Evolutionary conservation across 441 rosid species (phyloP).

Genomic region (Populus tomentosa): DNA sequence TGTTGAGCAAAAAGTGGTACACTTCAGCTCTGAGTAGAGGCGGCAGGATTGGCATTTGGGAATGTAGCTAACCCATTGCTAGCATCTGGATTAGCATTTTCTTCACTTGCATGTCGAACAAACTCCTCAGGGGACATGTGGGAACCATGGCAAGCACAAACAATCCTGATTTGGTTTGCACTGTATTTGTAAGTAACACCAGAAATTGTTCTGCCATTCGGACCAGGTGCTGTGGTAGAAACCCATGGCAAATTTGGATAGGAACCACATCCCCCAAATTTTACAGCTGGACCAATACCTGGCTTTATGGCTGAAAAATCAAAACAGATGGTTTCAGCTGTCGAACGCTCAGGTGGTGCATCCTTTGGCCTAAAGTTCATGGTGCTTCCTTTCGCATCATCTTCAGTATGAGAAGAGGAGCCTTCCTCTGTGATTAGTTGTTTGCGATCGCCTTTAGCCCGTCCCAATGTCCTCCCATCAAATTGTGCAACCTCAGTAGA

Average conservation of each 20-base stretch:
- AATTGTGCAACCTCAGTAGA: conserved; percentile 35
- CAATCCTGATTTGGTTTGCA: conserved; percentile 68
- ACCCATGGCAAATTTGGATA: conserved; percentile 95
- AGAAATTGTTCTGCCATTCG: conserved; percentile 78
- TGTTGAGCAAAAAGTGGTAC: not conserved
- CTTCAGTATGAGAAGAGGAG: conserved; percentile 55
- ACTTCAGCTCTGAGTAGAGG: conserved; percentile 81
- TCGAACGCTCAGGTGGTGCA: conserved; percentile 33
- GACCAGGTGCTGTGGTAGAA: conserved; percentile 79
- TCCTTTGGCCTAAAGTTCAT: conserved; percentile 34
- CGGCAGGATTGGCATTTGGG: conserved; percentile 53
- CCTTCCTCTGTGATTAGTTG: conserved; percentile 70
- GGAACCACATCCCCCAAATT: conserved; percentile 88
- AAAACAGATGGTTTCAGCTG: conserved; percentile 34
- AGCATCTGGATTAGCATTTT: conserved; percentile 44
- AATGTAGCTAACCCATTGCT: conserved; percentile 40
- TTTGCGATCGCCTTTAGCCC: conserved; percentile 53
- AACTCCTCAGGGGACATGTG: conserved; percentile 95
- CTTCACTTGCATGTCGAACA: conserved; percentile 78
- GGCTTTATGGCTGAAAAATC: conserved; percentile 84
- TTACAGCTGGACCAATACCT: conserved; percentile 75
- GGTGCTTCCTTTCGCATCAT: conserved; percentile 40
- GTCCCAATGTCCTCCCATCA: conserved; percentile 41
- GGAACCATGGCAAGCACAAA: conserved; percentile 85
- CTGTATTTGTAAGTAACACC: conserved; percentile 83